These are phyloP conservation scores for Tricholoma saponaceum DNA, from an alignment of 768 basidiomycete species.

Conservation along the genomic window DNA sequence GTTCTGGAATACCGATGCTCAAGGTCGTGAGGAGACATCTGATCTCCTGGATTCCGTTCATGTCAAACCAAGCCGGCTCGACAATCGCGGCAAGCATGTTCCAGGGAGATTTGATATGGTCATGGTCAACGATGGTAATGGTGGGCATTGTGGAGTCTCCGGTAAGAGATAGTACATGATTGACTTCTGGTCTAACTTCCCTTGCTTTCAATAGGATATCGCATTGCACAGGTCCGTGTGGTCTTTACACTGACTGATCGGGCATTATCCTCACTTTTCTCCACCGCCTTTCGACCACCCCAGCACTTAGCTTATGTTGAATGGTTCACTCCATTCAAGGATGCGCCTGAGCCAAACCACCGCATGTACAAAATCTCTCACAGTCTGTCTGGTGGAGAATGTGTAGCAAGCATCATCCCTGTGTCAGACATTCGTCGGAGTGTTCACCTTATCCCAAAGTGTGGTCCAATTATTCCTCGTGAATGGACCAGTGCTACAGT, in stretches of 20 bases:
- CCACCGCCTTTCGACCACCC: conserved; percentile 1
- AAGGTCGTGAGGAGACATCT: conserved; percentile 2
- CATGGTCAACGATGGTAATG: not conserved
- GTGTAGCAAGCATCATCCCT: conserved; percentile 22
- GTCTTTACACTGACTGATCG: conserved; percentile 15
- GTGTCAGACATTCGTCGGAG: conserved; percentile 21
- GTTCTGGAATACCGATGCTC: conserved; percentile 21
- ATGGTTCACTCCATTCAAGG: not conserved
- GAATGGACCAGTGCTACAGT: conserved; percentile 19
- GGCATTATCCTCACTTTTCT: conserved; percentile 1
- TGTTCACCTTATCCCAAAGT: conserved; percentile 26
- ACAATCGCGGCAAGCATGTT: conserved; percentile 11
- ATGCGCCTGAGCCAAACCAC: conserved; percentile 8
- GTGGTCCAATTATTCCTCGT: conserved; percentile 11
- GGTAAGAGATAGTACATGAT: conserved; percentile 9
- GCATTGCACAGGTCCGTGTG: conserved; percentile 15
- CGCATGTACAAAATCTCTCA: conserved; percentile 15
- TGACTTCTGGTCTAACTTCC: too few relatives aligned
- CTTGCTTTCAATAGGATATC: conserved; percentile 13
- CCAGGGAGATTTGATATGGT: conserved; percentile 22
- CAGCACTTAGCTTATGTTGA: not conserved
- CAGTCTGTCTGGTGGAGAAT: conserved; percentile 2
- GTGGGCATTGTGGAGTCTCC: conserved; percentile 1
- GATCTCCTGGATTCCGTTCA: conserved; percentile 26
- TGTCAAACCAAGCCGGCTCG: conserved; percentile 14